A percentile compares a stretch with the other conserved stretches of the same genome.
phyloP scores from a whole-genome alignment of 768 basidiomycete species.

The Udeniomyces megalosporus region DNA sequence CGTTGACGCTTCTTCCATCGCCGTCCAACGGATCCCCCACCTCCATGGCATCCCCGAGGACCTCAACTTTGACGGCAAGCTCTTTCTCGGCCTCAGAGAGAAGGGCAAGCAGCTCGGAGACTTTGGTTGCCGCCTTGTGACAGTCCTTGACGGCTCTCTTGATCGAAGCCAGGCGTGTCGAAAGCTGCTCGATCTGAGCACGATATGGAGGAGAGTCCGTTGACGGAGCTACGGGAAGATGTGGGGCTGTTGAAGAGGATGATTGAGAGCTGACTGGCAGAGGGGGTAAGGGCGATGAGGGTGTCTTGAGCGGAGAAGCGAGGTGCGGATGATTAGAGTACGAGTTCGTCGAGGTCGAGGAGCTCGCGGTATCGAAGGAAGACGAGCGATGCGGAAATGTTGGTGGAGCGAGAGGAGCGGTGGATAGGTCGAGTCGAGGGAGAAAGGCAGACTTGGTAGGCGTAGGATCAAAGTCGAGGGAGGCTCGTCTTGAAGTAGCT shows the following conservation, averaged over 20 bases:
- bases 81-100: constrained; percentile 4
- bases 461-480: too few species aligned
- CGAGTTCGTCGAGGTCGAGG: background rate
- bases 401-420: background rate
- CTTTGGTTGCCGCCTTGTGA: background rate
- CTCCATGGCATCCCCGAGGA: constrained; percentile 1
- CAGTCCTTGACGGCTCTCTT: background rate
- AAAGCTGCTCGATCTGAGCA: background rate
- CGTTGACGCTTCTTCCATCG: background rate
- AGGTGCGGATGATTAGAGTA: background rate
- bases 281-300: background rate
- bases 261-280: background rate
- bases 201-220: constrained; percentile 7
- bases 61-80: background rate
- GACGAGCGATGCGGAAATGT: background rate
- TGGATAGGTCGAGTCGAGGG: background rate
- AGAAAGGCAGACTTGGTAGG: background rate
- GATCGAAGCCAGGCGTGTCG: background rate
- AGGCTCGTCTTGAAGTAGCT: too few species aligned
- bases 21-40: background rate
- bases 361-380: background rate
- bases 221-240: background rate
- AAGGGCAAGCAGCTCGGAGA: background rate
- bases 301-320: background rate
- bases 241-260: background rate